Conservation (phyloP, 352 stramenopile genomes). For the Globisporangium okanoganense region DNA sequence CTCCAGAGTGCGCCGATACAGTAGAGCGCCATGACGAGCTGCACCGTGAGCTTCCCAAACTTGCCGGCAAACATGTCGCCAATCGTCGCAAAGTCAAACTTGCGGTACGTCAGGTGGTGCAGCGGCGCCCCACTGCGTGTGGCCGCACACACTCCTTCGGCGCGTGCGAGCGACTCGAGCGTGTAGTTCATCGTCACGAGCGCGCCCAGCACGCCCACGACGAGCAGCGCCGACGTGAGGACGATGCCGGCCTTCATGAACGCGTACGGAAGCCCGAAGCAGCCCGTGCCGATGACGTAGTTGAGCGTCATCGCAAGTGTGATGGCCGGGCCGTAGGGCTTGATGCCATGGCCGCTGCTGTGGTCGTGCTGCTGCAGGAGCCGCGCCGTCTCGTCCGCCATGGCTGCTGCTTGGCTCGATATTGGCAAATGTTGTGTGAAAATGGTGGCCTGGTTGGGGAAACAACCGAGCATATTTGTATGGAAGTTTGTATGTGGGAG, state of each 20-base stretch:
- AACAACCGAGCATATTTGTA: background rate
- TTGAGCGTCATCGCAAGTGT: slow-evolving; percentile 83
- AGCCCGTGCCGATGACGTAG: slow-evolving; percentile 85
- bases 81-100: slow-evolving; percentile 82
- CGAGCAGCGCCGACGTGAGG: slow-evolving; percentile 55
- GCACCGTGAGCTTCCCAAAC: slow-evolving; percentile 57
- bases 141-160: slow-evolving; percentile 67
- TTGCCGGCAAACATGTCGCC: slow-evolving; percentile 81
- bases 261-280: slow-evolving; percentile 78
- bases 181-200: slow-evolving; percentile 88
- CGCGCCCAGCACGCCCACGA: slow-evolving; percentile 56
- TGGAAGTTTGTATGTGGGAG: slow-evolving; percentile 10
- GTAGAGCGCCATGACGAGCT: slow-evolving; percentile 72
- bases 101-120: slow-evolving; percentile 80
- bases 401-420: background rate
- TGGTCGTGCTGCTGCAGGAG: slow-evolving; percentile 23
- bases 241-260: slow-evolving; percentile 71
- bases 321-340: slow-evolving; percentile 64
- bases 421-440: background rate
- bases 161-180: slow-evolving; percentile 72
- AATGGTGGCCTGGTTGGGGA: background rate
- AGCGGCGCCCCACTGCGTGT: slow-evolving; percentile 40
- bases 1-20: slow-evolving; percentile 79
- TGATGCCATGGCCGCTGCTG: slow-evolving; percentile 31
- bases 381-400: slow-evolving; percentile 21